Percentiles rank a stretch among this genome's conserved stretches.
phyloP scores from a whole-genome alignment of 768 basidiomycete species.

The Tephrocybe sp. region DNA sequence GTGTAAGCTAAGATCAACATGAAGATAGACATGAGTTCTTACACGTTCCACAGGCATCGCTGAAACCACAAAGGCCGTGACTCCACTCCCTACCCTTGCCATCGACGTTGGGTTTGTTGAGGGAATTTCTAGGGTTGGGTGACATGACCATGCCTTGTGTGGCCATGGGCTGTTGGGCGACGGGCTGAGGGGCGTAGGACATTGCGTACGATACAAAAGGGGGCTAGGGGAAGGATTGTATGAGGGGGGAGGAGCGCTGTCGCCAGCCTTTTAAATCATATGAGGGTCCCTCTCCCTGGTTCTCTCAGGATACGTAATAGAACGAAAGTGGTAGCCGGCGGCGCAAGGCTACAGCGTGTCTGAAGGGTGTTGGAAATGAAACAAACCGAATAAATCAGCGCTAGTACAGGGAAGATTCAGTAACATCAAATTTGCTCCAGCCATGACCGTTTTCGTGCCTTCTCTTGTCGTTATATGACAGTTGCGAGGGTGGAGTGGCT shows the following conservation, averaged over 20 bases:
- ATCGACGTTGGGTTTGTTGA: constrained; percentile 24
- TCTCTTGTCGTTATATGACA: too few species aligned
- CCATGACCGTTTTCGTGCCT: not conserved
- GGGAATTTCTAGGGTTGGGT: constrained; percentile 22
- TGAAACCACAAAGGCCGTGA: constrained; percentile 23
- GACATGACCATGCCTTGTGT: constrained; percentile 20
- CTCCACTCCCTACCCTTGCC: constrained; percentile 30
- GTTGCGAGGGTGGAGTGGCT: too few species aligned
- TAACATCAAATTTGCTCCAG: not conserved
- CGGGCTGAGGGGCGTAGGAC: not conserved
- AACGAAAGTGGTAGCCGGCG: not conserved
- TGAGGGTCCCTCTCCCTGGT: too few species aligned
- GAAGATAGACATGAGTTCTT: constrained; percentile 11
- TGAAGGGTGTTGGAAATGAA: not conserved
- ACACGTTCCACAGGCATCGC: constrained; percentile 23
- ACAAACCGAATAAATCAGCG: not conserved
- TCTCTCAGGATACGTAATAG: not conserved
- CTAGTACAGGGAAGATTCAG: not conserved
- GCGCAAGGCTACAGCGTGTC: not conserved
- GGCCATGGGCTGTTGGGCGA: constrained; percentile 18
- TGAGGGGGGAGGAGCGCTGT: not conserved
- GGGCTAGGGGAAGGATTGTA: not conserved
- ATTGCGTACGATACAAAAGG: not conserved
- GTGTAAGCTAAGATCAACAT: not conserved
- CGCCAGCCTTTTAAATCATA: too few species aligned